Base-by-base conservation (phyloP, 208 protist species). In the Trypanosoma conorhini region DNA sequence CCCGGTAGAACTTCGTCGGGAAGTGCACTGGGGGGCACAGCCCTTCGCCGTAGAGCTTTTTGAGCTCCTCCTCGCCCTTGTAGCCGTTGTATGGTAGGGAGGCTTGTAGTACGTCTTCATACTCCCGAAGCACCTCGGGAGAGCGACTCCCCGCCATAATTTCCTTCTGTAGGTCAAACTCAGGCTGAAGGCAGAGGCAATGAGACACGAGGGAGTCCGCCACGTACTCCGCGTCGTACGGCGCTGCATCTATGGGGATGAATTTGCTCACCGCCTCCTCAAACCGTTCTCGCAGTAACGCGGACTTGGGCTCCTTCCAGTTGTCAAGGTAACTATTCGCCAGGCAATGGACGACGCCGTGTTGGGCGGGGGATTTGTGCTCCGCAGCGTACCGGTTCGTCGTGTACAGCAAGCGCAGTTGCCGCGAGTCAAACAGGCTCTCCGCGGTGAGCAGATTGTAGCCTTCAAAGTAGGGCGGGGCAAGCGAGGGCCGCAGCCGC, bases 241-340 rank as follows among this genome's bases (percentile, higher is more conserved):
- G 63, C 13, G 9, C n/a, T 13, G 48, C 15, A 24, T 46, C 71
- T 17, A 54, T 57, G 5, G 46, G 56, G 21, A 86, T 58, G 26
- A 74, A 57, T 5, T 33, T 28, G 3, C 31, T n/a, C 8, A 90
- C 33, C 0, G 77, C 59, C 15, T 59, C 62, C 15, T 67, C 9
- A 60, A 90, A 86, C 4, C 66, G 63, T 9, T 74, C 26, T 28
- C 66, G 21, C 44, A 91, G 67, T 2, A 73, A 70, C 0, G 48
- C 42, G 33, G 76, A 72, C 63, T 87, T 88, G 22, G 82, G 86
- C 66, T 91, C 86, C 21, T 61, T 57, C 60, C 69, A 80, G 76
- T 88, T 86, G 67, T 91, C 78, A 5, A 91, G 33, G 31, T 78
- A 82, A 22, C 68, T 84, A 68, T 91, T 91, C 50, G 81, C 76